Evolutionary conservation across 805 yeast genomes (phyloP), one percentile per base, ranked within the genome.

Genomic region (Candida sanyiensis): DNA sequence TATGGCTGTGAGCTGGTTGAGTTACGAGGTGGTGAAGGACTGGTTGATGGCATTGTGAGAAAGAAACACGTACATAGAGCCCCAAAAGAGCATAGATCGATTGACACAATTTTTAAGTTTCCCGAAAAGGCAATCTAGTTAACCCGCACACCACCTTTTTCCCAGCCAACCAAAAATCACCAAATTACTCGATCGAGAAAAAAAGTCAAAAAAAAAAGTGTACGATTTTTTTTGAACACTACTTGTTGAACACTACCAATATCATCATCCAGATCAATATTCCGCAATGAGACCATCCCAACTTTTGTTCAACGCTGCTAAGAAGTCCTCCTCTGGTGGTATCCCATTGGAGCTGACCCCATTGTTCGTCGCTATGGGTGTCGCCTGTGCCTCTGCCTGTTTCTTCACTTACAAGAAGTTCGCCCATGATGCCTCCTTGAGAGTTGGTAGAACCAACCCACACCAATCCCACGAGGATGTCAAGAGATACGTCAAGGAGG

Each of bases 1-100:
- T 11, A 90, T 93, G 89, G 97, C 97, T 4, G 87, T 89, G 13
- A 86, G 90, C 44, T 90, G 97, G 96, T 67, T 88, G 50, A 77
- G 84, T 45, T 81, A 77, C 58, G 97, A 94, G 48, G 62, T 80
- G 23, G 67, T 85, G 37, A 76, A 79, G 50, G 83, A 75, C 16
- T 38, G 46, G 17, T 33, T 63, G 41, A 42, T 50, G 33, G 39
- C 23, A 3, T 19, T 48, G 28, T 48, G 35, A 33, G 12, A 6
- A 12, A 12, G 21, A 10, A 4, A 13, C 28, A 13, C 31, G 26
- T 15, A 20, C 19, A 34, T n/a, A n/a, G n/a, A n/a, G n/a, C n/a
- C n/a, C n/a, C n/a, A 16, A 26, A 7, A 24, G 19, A 8, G 12
- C 16, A 23, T 15, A 24, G 13, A 23, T 6, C 7, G 13, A 8